These are phyloP conservation scores for Russula griseocarnosa DNA, from an alignment of 768 basidiomycete species.

Conservation along the genomic window DNA sequence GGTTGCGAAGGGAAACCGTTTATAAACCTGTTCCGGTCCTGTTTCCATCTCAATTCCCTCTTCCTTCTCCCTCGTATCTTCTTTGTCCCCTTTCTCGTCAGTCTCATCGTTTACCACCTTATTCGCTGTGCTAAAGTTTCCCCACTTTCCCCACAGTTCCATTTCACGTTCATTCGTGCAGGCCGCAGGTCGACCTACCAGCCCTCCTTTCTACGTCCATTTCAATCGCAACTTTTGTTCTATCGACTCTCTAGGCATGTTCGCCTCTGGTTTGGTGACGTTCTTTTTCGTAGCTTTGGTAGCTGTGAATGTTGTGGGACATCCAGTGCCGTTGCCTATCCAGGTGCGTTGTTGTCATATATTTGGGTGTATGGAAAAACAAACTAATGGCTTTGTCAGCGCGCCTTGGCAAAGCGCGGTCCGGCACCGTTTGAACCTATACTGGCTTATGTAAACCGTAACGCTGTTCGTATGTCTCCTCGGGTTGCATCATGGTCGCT, in stretches of 20 bases:
- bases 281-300: conserved; percentile 42
- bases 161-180: conserved; percentile 27
- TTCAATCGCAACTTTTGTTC: conserved; percentile 29
- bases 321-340: conserved; percentile 43
- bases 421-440: conserved; percentile 41
- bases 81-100: conserved; percentile 3
- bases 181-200: conserved; percentile 38
- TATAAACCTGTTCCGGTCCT: conserved; percentile 27
- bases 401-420: conserved; percentile 28
- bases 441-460: conserved; percentile 41
- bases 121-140: conserved; percentile 2
- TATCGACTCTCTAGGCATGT: conserved; percentile 43
- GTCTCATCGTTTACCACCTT: background rate
- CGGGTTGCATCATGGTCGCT: background rate
- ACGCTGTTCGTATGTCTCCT: background rate
- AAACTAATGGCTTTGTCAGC: conserved; percentile 10
- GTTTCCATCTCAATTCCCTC: background rate
- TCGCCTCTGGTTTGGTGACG: conserved; percentile 40
- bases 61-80: background rate
- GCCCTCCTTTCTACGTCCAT: conserved; percentile 27
- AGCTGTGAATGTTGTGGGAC: conserved; percentile 42
- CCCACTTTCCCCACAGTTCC: conserved; percentile 24
- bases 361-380: background rate
- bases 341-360: background rate
- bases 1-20: conserved; percentile 15